Base-by-base conservation (phyloP, 2,329 filamentous ascomycete species). In the Biscogniauxia sp. region DNA sequence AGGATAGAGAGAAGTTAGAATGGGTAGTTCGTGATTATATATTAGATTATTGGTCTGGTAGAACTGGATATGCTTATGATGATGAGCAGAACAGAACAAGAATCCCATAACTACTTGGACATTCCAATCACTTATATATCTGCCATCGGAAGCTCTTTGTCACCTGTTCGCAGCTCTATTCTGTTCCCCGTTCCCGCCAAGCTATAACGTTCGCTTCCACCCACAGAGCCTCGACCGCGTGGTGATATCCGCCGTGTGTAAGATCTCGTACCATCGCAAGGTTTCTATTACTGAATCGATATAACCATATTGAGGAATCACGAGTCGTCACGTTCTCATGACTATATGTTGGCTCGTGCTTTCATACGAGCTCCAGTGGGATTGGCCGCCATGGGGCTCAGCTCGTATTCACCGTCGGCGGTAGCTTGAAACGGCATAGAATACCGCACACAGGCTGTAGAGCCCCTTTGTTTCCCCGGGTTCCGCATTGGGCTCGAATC, bases 11-110 rank as follows among this genome's bases (percentile, higher is more conserved):
- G 55, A 45, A 49, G 26, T 23, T 28, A 49, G 52, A 45, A 57
- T n/a, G n/a, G n/a, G n/a, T 45, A 49, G 13, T 50, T 37, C 58
- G 53, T 45, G 51, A 26, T 53, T 59, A 32, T 20, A 15, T 55
- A 51, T 57, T 57, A 55, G 19, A 51, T 57, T 61, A 61, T 23
- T 32, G 55, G 62, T 65, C 9, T 32, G 7, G 11, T 32, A 32
- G 28, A 32, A 13, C 28, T 32, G 28, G 28, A 32, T 3, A 60
- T 54, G 45, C 56, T 59, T 20, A 51, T 56, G 55, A 56, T 56
- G 55, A 56, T 56, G 28, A 56, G 41, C 4, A 5, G n/a, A 51
- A 17, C 17, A 32, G 26, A 51, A 17, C 17, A 32, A 20, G 8
- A 19, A 37, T n/a, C 52, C 9, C 26, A 9, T n/a, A 45, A 45